Base-by-base conservation (phyloP, 1,139 yeast genomes). In the Lodderomyces elongisporus region DNA sequence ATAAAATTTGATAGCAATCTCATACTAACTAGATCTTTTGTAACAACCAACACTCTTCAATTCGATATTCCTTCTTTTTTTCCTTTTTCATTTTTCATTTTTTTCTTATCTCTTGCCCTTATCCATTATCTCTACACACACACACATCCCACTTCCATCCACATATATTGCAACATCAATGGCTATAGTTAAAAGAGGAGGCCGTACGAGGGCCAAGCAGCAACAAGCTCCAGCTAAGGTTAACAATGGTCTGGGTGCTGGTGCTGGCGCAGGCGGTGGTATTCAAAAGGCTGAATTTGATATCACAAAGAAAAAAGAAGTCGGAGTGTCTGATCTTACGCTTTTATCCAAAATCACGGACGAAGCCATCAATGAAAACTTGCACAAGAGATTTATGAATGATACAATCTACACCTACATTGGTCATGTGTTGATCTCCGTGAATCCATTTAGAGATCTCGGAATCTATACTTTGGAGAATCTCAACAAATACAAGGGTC, bases 251-350 rank as follows among this genome's bases (percentile, higher is more conserved):
- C 24, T 17, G 9, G 28, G 28, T 17, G 21, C 6, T 25, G 22
- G 22, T 7, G 26, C 14, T n/a, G 26, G 14, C 6, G 22, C 28
- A 3, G 8, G 17, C 4, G 36, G 32, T n/a, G 79, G 77, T 35
- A 85, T 89, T 49, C 81, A 85, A 54, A 91, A 91, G 63, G 97
- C 97, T 14, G 85, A 88, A 32, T 91, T 88, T 54, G 98, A 93
- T 52, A 62, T 83, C 30, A 70, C 80, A 36, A 88, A 88, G 61
- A 87, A 87, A 71, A 87, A 88, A 58, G 97, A 91, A 58, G 98
- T 91, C 14, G 98, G 99, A 33, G 97, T 93, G 4, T 82, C 95
- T 30, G 99, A 93, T 60, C 70, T 93, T 54, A 93, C 98, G 0
- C 67, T 93, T 40, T 67, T 93, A 42, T 81, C 95, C 21, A 84